Evolutionary conservation across 2,329 filamentous ascomycete genomes (phyloP), one percentile per base, ranked within the genome.

Genomic region (Thermothelomyces thermophilus): DNA sequence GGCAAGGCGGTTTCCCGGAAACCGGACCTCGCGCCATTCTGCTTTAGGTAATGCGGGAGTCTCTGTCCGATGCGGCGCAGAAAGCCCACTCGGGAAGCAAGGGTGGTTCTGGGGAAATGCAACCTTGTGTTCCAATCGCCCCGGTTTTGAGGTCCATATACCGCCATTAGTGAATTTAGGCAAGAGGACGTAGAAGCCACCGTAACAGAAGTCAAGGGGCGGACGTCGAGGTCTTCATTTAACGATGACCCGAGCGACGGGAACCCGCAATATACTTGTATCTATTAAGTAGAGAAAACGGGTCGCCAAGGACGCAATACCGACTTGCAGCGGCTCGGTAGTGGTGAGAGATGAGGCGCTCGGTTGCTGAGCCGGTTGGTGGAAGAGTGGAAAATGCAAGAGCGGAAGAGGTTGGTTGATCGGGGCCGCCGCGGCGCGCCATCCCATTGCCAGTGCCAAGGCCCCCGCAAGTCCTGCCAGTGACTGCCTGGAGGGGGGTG

Each of bases 201-300:
- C 30, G 9, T 14, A 14, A 26, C 8, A 5, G 16, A 10, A 37
- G 19, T 30, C 39, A 5, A 17, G 33, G 2, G n/a, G n/a, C 4
- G 16, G 33, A 16, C 7, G 20, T 9, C 5, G 10, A 26, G 37
- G 2, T 4, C 13, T 43, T 55, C 41, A 46, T 35, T n/a, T 42
- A 37, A 22, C 24, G 9, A 9, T 22, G 54, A 52, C 50, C 56
- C 56, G 44, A 45, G 20, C 5, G 48, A 52, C 54, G 40, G 54
- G 56, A 52, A 55, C 50, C n/a, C 19, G 52, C 52, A 54, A 58
- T 56, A 52, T 56, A 46, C n/a, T n/a, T n/a, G n/a, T n/a, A n/a
- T n/a, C n/a, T n/a, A n/a, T n/a, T n/a, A n/a, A n/a, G n/a, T n/a
- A n/a, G n/a, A n/a, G 43, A 48, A 34, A 19, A 20, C 9, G 30